Base-by-base conservation (phyloP, 2,329 filamentous ascomycete genomes). In the Fusarium goolgardi region DNA sequence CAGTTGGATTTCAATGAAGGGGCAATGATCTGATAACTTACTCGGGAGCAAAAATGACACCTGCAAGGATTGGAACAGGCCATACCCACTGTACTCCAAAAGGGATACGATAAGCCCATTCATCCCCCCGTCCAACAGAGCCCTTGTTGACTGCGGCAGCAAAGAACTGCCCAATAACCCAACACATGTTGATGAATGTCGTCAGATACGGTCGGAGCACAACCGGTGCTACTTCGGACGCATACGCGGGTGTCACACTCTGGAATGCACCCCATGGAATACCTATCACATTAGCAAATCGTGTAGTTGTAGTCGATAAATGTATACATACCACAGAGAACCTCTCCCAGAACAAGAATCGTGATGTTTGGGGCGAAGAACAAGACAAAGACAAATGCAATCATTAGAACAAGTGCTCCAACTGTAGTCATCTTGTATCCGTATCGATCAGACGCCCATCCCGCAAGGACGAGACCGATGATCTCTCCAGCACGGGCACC, bases 181-280 rank as follows among this genome's bases (percentile, higher is more conserved):
- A 87, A 66, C 85, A 87, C 75, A 87, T 80, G 65, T 87, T 88
- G 71, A 84, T 83, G 54, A 84, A 86, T 0, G 82, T 84, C 0
- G 84, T 86, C 5, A 88, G 78, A 44, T 85, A 85, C 0, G 82
- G 81, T 5, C 85, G 78, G 3, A 87, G 79, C 3, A 81, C 81
- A 45, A 80, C 74, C n/a, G 81, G 81, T 6, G 81, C 78, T 13
- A 84, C 79, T 63, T 87, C 85, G 8, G 85, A 84, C 0, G 85
- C 84, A 66, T 87, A 87, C 0, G 84, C 81, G 0, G 84, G 81
- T 1, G 81, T 82, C 2, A 86, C 78, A 2, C 82, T 84, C 64
- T 85, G 83, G 72, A 87, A 84, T 10, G 80, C 81, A 5, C 82
- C 82, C 81, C 84, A 86, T 0, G 85, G 84, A 23, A 87, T 81